Evolutionary conservation across 1,284 basidiomycete species (phyloP), one percentile per base, ranked within the genome.

Genomic region (Tetrapyrgos nigripes): DNA sequence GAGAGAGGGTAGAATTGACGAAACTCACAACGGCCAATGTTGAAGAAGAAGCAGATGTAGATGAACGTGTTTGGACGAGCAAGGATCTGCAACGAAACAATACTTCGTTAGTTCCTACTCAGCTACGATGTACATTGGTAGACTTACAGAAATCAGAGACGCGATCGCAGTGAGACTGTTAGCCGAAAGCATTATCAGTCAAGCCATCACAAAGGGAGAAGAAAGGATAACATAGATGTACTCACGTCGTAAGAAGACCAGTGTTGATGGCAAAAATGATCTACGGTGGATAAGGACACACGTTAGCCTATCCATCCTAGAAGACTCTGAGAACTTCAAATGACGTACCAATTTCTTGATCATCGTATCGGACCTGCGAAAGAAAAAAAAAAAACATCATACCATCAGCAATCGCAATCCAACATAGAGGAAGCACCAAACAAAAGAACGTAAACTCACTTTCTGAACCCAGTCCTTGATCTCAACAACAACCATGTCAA

Each of bases 261-360:
- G 83, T 84, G 63, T 81, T 84, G 52, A 84, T 72, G 33, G 73
- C 74, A 62, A 81, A 84, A 8, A 80, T 27, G 28, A 82, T 81
- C 81, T 83, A 43, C 43, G 28, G 50, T 28, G 5, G 4, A 14
- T 47, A 13, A n/a, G 3, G 11, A 33, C 17, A 27, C 31, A 33
- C 8, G 14, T 8, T 33, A 14, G 11, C n/a, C 17, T 28, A 19
- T 8, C 19, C 37, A n/a, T n/a, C n/a, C n/a, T n/a, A 5, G 49
- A 21, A 17, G 24, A 27, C 1, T 19, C 45, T 28, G 13, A 2
- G 24, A 31, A 24, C 14, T n/a, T n/a, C n/a, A n/a, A 26, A n/a
- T 1, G 27, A 62, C 68, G 58, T 51, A 81, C 80, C 64, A 84
- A 64, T 58, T 71, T 77, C 61, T 71, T 81, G 55, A 85, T 78